These are phyloP conservation scores for Westerdykella aurantiaca DNA, from an alignment of 2,329 filamentous ascomycete species.

Conservation along the genomic window DNA sequence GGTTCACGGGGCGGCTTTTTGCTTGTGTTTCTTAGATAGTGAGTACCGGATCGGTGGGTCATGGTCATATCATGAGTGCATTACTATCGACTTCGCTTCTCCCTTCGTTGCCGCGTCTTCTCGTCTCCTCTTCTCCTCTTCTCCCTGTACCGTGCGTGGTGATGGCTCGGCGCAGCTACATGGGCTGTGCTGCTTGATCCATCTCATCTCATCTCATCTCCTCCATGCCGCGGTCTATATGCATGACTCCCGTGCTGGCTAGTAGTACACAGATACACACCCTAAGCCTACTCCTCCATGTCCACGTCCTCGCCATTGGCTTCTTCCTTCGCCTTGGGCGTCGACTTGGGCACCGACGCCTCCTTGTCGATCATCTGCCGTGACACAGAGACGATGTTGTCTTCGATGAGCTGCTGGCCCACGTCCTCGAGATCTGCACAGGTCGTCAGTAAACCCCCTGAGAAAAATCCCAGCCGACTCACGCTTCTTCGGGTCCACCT, in stretches of 20 bases:
- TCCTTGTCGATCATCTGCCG: constrained; percentile 99
- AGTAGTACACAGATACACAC: too few species aligned
- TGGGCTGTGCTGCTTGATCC: constrained; percentile 9
- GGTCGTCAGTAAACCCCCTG: constrained; percentile 13
- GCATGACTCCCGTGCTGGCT: too few species aligned
- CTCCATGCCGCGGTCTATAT: neutral
- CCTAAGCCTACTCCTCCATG: constrained; percentile 26
- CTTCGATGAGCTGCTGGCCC: constrained; percentile 93
- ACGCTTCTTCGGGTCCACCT: constrained; percentile 98
- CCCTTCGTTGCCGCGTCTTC: too few species aligned
- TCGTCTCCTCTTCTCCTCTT: too few species aligned
- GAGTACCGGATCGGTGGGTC: too few species aligned
- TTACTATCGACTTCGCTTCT: too few species aligned
- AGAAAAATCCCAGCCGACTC: constrained; percentile 26
- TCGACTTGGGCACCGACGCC: constrained; percentile 69
- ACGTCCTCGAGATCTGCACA: constrained; percentile 77
- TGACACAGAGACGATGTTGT: constrained; percentile 98
- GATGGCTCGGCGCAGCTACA: neutral
- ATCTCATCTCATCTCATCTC: constrained; percentile 8
- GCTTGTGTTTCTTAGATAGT: too few species aligned
- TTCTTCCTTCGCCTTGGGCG: constrained; percentile 20
- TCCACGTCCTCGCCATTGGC: constrained; percentile 22
- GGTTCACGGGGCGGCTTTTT: too few species aligned
- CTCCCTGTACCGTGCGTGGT: neutral
- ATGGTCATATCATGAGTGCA: too few species aligned